Evolutionary conservation across 331 rosid genomes (phyloP), one percentile per base, ranked within the genome.

Genomic region (Ulmus americana): DNA sequence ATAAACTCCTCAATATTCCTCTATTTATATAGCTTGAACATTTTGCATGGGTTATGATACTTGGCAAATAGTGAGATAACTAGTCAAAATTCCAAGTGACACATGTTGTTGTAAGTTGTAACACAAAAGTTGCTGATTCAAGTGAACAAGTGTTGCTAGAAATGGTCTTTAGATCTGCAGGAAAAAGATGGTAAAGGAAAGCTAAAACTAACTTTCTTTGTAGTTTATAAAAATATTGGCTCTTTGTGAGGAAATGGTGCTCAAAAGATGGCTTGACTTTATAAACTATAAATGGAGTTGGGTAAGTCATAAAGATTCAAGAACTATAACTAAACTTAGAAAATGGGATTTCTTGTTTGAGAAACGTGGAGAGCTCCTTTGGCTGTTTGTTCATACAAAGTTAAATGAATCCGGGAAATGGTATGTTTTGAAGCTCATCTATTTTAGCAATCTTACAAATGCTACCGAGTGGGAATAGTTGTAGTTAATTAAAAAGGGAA

Each of bases 371-470:
- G 42, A 20, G 22, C 22, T 18, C 1, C 15, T 38, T 47, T 9
- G 14, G 51, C 15, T 2, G 69, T 16, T 39, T 18, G 51, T 39
- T 20, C 39, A 41, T 35, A 39, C 49, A 11, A 5, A 5, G 1
- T 49, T 64, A 39, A 39, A 40, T 51, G 69, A 16, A 10, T 16
- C 69, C 50, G 35, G 22, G 69, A 51, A 50, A 64, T 52, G 0
- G 3, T 39, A 13, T 48, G 2, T 39, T 39, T 48, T 20, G 38
- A 28, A 28, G 12, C 52, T 10, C 52, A 13, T 47, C 52, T 5
- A 13, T 48, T 48, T 48, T 48, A n/a, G 53, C 53, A 48, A 48
- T 48, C 53, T 48, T 16, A 3, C 7, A 48, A 48, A 48, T 48
- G 15, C 12, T 18, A 28, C 35, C 35, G 35, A 28, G 4, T 28